These are phyloP conservation scores for Termitomyces sp. DNA, from an alignment of 768 basidiomycete species.

Conservation along the genomic window DNA sequence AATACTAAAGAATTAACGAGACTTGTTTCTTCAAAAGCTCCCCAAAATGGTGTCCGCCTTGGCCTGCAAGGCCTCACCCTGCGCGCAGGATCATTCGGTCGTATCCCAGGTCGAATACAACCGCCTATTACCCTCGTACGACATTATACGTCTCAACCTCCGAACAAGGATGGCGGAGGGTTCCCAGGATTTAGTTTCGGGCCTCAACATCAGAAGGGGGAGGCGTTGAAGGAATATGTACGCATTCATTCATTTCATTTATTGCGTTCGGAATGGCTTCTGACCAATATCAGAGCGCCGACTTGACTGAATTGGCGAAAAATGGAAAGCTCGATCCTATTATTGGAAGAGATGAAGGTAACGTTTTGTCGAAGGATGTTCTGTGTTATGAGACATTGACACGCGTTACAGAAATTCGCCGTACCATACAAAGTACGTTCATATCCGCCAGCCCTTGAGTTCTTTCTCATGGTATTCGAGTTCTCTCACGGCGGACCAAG, in stretches of 20 bases:
- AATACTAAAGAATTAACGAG: not conserved
- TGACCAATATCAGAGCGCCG: conserved; percentile 51
- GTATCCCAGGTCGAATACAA: not conserved
- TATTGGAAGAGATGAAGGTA: conserved; percentile 85
- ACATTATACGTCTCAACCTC: conserved; percentile 41
- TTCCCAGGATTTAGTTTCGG: conserved; percentile 58
- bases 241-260: conserved; percentile 14
- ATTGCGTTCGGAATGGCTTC: not conserved
- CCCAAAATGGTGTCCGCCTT: conserved; percentile 3
- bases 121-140: conserved; percentile 17
- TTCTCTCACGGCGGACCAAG: conserved; percentile 85
- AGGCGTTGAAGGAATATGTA: conserved; percentile 77
- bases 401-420: conserved; percentile 58
- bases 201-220: conserved; percentile 71
- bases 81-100: conserved; percentile 6
- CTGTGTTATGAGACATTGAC: not conserved
- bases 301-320: conserved; percentile 78
- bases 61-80: conserved; percentile 5
- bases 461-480: conserved; percentile 27
- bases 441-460: not conserved
- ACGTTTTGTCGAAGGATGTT: conserved; percentile 7
- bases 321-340: conserved; percentile 86
- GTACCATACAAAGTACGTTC: conserved; percentile 82
- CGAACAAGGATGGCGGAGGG: conserved; percentile 35
- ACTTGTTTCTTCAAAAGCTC: not conserved